A percentile compares a stretch with the other conserved stretches of the same genome.
Evolutionary conservation across 371 early-diverging fungal species (phyloP).

Genomic region (Mortierella sp.): DNA sequence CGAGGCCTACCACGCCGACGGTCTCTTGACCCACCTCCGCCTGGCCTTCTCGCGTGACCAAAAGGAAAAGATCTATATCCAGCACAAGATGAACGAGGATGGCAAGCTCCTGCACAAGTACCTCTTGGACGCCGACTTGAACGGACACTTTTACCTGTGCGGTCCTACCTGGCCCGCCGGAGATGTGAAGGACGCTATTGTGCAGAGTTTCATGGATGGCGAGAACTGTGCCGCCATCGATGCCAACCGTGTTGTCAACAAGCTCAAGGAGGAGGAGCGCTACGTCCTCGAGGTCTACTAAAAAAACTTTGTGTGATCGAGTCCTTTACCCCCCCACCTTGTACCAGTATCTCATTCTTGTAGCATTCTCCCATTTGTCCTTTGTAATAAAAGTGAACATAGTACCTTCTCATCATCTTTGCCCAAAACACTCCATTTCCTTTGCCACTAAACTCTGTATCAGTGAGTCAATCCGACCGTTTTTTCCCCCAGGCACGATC

Average conservation of each 20-base stretch:
- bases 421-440: too few relatives aligned
- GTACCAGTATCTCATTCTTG: conserved; percentile 1
- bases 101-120: conserved; percentile 78
- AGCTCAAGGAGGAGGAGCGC: conserved; percentile 92
- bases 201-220: conserved; percentile 76
- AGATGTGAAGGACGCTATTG: conserved; percentile 94
- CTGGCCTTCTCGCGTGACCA: conserved; percentile 96
- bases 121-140: conserved; percentile 71
- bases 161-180: conserved; percentile 96
- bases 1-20: conserved; percentile 91
- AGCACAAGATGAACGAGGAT: conserved; percentile 93
- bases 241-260: conserved; percentile 84
- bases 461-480: neutral
- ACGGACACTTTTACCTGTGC: conserved; percentile 94
- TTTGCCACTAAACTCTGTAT: neutral
- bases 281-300: conserved; percentile 95
- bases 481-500: neutral
- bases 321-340: neutral
- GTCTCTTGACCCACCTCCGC: conserved; percentile 85
- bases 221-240: conserved; percentile 72
- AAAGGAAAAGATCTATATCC: conserved; percentile 93
- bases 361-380: neutral
- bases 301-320: neutral
- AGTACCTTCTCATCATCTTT: neutral
- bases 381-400: conserved; percentile 9